Percentiles rank a stretch among this genome's conserved stretches.
phyloP scores from a whole-genome alignment of 1,284 basidiomycete genomes.

The Coniferiporia sulphurascens region DNA sequence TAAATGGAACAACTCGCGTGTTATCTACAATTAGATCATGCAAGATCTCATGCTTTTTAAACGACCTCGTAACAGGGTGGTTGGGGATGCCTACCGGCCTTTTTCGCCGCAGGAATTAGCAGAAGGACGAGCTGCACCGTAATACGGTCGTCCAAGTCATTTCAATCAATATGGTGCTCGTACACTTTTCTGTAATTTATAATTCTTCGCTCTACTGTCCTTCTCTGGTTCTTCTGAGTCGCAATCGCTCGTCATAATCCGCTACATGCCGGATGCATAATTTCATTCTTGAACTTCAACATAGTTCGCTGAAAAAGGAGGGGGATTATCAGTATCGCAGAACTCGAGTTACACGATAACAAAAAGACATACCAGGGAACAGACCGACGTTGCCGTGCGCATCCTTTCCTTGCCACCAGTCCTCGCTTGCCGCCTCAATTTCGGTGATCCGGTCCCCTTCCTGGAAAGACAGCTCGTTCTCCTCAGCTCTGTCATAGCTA shows the following conservation, averaged over 20 bases:
- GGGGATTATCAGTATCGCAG: conserved; percentile 15
- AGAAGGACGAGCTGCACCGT: too few relatives aligned
- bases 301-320: conserved; percentile 50
- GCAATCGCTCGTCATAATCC: too few relatives aligned
- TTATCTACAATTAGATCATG: too few relatives aligned
- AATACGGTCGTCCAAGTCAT: too few relatives aligned
- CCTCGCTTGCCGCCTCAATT: conserved; percentile 71
- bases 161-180: not conserved
- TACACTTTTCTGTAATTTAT: not conserved
- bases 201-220: not conserved
- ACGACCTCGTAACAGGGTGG: too few relatives aligned
- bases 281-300: conserved; percentile 50
- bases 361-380: conserved; percentile 68
- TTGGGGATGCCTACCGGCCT: too few relatives aligned
- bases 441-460: conserved; percentile 76
- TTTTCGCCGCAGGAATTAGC: too few relatives aligned
- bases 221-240: too few relatives aligned
- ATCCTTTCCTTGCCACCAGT: conserved; percentile 86
- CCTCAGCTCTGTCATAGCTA: conserved; percentile 83
- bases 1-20: too few relatives aligned
- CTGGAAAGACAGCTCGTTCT: conserved; percentile 82
- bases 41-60: too few relatives aligned
- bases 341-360: not conserved
- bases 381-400: conserved; percentile 61
- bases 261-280: not conserved